Percentiles rank a stretch among this genome's conserved stretches.
phyloP scores from a whole-genome alignment of 164 flowering plant species.

The Santalum album region DNA sequence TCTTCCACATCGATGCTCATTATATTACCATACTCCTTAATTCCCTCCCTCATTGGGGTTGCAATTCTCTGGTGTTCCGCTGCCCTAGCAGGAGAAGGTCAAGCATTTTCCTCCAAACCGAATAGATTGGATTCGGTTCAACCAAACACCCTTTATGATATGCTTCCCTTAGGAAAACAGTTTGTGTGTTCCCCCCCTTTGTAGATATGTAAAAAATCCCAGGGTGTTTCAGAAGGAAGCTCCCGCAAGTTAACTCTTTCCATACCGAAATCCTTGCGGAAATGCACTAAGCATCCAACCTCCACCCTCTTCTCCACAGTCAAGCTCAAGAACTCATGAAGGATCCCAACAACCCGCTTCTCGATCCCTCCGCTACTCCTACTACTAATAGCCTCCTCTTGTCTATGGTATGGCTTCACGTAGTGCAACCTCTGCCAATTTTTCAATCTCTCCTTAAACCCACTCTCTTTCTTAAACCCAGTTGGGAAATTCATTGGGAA shows the following conservation, averaged over 20 bases:
- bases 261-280: slow-evolving; percentile 61
- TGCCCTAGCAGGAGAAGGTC: slow-evolving; percentile 56
- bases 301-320: slow-evolving; percentile 81
- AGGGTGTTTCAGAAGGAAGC: slow-evolving; percentile 75
- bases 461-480: slow-evolving; percentile 58
- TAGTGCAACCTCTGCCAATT: slow-evolving; percentile 85
- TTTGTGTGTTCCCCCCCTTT: slow-evolving; percentile 55
- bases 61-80: slow-evolving; percentile 37
- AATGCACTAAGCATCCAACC: slow-evolving; percentile 65
- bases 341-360: slow-evolving; percentile 67
- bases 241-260: slow-evolving; percentile 72
- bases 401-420: slow-evolving; percentile 62
- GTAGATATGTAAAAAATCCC: slow-evolving; percentile 86
- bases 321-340: slow-evolving; percentile 79
- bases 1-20: slow-evolving; percentile 11
- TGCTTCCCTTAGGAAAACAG: slow-evolving; percentile 78
- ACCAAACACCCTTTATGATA: slow-evolving; percentile 56
- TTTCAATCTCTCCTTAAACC: slow-evolving; percentile 52
- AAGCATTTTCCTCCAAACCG: slow-evolving; percentile 68
- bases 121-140: slow-evolving; percentile 48
- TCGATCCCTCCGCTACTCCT: slow-evolving; percentile 46
- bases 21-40: not conserved
- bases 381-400: slow-evolving; percentile 25
- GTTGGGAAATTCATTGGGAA: slow-evolving; percentile 74
- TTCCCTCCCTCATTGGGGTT: slow-evolving; percentile 12